These are phyloP conservation scores for Zea luxurians DNA, from an alignment of 176 grass and related monocot species.

Conservation along the genomic window DNA sequence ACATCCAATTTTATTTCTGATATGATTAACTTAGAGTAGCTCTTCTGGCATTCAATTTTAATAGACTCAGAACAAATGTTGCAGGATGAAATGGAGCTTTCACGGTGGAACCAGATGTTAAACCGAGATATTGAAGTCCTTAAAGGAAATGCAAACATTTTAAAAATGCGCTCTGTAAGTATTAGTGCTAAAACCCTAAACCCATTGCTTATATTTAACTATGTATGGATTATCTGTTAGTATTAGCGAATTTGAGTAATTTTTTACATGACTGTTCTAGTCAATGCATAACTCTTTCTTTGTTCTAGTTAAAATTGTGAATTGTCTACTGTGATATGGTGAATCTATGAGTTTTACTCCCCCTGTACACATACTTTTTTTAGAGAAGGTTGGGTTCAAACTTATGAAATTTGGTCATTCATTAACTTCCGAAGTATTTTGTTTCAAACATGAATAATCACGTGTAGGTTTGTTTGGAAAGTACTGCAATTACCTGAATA, in stretches of 20 bases:
- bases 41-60: slow-evolving; percentile 29
- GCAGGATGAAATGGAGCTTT: slow-evolving; percentile 75
- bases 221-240: slow-evolving; percentile 3
- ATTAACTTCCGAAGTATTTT: not conserved
- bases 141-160: slow-evolving; percentile 87
- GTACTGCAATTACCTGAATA: not conserved
- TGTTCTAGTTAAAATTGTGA: not conserved
- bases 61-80: slow-evolving; percentile 29
- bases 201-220: slow-evolving; percentile 2
- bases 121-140: slow-evolving; percentile 77
- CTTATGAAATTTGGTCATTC: not conserved
- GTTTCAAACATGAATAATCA: not conserved
- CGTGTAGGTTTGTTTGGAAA: not conserved
- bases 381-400: not conserved
- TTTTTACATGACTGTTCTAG: not conserved
- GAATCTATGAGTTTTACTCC: not conserved
- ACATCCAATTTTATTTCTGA: slow-evolving; percentile 26
- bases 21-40: slow-evolving; percentile 22
- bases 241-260: not conserved
- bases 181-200: slow-evolving; percentile 10
- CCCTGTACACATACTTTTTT: not conserved
- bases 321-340: not conserved
- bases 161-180: slow-evolving; percentile 77
- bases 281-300: not conserved
- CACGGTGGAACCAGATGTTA: slow-evolving; percentile 78